phyloP scores from a whole-genome alignment of 768 basidiomycete genomes.

The Bullera alba region DNA sequence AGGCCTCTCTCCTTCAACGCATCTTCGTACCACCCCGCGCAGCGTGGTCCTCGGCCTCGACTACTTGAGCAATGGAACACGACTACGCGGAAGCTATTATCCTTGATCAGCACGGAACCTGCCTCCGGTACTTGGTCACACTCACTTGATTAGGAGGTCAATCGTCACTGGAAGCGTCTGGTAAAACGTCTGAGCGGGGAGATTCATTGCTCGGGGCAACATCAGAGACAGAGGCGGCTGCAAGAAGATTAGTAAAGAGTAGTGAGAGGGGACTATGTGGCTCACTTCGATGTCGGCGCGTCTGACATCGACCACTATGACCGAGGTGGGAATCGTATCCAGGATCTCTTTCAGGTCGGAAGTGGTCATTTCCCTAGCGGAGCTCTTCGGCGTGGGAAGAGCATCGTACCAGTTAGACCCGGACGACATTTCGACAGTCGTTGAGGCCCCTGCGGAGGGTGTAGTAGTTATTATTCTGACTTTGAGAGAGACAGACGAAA shows the following conservation, averaged over 20 bases:
- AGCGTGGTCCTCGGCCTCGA: conserved; percentile 18
- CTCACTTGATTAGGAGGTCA: conserved; percentile 28
- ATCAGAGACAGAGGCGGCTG: conserved; percentile 17
- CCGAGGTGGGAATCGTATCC: too few species aligned
- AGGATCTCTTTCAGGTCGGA: too few species aligned
- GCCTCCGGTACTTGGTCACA: not conserved
- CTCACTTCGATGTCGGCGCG: conserved; percentile 47
- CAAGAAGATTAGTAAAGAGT: not conserved
- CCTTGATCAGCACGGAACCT: too few species aligned
- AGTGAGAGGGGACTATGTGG: not conserved
- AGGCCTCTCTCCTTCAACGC: conserved; percentile 5
- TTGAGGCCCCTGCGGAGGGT: too few species aligned
- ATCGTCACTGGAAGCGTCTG: conserved; percentile 45
- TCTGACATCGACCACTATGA: conserved; percentile 48
- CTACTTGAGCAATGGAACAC: conserved; percentile 4
- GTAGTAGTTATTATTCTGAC: too few species aligned
- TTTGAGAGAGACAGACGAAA: too few species aligned
- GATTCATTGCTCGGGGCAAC: conserved; percentile 48
- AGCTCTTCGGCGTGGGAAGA: too few species aligned
- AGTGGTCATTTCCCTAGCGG: too few species aligned
- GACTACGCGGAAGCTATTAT: conserved; percentile 2
- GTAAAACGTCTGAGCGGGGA: conserved; percentile 51
- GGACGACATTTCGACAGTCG: too few species aligned
- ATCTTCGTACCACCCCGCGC: conserved; percentile 28
- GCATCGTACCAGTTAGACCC: too few species aligned